These are phyloP conservation scores for Ensete glaucum DNA, from an alignment of 176 grass and related monocot species.

Conservation along the genomic window DNA sequence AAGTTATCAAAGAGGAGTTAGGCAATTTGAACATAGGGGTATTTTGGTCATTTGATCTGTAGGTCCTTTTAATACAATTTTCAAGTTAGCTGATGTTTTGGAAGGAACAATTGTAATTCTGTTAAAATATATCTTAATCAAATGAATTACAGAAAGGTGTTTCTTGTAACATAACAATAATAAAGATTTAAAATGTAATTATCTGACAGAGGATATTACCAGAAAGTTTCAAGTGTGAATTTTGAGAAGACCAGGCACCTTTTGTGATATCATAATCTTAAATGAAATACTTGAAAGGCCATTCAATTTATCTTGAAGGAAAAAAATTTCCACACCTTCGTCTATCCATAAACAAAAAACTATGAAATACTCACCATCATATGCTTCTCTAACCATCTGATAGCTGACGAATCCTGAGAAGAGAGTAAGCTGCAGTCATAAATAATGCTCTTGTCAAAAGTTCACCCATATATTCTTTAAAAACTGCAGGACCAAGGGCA, in stretches of 20 bases:
- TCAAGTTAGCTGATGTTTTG: neutral
- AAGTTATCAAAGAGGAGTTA: neutral
- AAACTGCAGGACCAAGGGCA: neutral
- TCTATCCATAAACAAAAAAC: neutral
- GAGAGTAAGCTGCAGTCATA: slow-evolving; percentile 63
- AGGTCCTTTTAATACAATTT: neutral
- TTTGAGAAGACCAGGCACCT: neutral
- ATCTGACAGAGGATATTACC: neutral
- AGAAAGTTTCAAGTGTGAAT: neutral
- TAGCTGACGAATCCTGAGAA: slow-evolving; percentile 97
- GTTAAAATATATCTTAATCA: neutral
- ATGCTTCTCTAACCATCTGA: slow-evolving; percentile 79
- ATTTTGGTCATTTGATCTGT: neutral
- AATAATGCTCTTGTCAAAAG: slow-evolving; percentile 24
- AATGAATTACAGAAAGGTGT: neutral
- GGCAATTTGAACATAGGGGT: neutral
- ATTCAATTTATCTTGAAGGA: slow-evolving; percentile 2
- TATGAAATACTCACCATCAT: slow-evolving; percentile 45
- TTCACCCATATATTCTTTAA: neutral
- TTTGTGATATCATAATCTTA: neutral
- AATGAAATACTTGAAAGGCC: neutral
- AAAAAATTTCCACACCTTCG: neutral
- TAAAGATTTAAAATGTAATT: neutral
- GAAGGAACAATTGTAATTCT: neutral
- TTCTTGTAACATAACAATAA: neutral